A percentile compares a stretch with the other conserved stretches of the same genome.
Conservation (phyloP, 208 protist genomes). For the Kentomonas sorsogonicus region DNA sequence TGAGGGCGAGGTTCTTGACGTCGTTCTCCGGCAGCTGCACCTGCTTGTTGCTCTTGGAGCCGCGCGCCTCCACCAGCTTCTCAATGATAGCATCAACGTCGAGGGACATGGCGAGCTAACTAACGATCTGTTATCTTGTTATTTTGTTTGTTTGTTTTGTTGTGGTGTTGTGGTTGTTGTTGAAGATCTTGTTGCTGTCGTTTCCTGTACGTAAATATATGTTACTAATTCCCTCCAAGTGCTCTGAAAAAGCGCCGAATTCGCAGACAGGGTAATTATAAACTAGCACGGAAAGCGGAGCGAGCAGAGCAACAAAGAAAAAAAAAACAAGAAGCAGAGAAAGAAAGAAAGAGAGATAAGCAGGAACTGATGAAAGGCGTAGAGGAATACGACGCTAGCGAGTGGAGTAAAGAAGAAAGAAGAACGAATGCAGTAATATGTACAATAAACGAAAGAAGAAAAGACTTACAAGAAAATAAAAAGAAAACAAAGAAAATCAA, state of each 20-base stretch:
- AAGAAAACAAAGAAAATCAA: not conserved
- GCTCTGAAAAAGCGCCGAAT: no score
- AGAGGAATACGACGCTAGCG: not conserved
- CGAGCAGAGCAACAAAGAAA: no score
- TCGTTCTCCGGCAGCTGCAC: conserved; percentile 88
- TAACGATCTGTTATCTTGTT: not conserved
- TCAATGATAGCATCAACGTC: conserved; percentile 90
- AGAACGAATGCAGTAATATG: not conserved
- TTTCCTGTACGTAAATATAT: no score
- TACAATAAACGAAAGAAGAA: conserved; percentile 10
- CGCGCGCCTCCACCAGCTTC: conserved; percentile 89
- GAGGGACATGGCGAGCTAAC: conserved; percentile 35
- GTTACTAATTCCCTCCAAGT: no score
- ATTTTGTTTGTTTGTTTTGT: conserved; percentile 11
- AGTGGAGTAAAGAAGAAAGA: not conserved
- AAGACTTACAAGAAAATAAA: no score
- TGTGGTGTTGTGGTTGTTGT: no score
- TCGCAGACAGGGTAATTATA: no score
- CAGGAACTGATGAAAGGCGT: not conserved
- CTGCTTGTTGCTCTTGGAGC: conserved; percentile 83
- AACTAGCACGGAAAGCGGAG: no score
- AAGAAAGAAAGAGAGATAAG: not conserved
- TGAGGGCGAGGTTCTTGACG: conserved; percentile 73
- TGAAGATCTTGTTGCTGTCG: no score
- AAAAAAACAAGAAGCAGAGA: conserved; percentile 7